Evolutionary conservation across 192 early-diverging fungal species (phyloP), one percentile per base, ranked within the genome.

Genomic region (Gryganskiella cystojenkinii): DNA sequence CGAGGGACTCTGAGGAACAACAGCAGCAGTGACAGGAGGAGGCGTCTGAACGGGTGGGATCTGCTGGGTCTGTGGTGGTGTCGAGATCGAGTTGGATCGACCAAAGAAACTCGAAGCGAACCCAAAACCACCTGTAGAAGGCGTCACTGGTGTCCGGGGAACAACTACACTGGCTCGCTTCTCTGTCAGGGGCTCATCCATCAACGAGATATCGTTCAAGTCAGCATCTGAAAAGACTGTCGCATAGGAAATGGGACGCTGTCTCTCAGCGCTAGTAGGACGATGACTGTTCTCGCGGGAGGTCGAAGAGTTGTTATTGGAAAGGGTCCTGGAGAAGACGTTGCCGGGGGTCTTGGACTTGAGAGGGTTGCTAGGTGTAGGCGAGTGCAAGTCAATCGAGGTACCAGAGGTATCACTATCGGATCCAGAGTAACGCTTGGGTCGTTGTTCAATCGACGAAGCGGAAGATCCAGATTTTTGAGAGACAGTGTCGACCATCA

Each of bases 171-270:
- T 75, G 28, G 51, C 63, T 25, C 64, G 67, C 22, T 80, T 68
- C 13, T 55, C 74, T 31, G 25, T 59, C 34, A 44, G 1, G 7
- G 65, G 49, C 19, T 83, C 82, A 57, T 83, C 82, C 59, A 71
- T 49, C 8, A 83, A 51, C 47, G 79, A 80, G 44, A 83, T 70
- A 52, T 83, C 82, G 42, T 80, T 83, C 47, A 83, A 34, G 51
- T 83, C 78, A 27, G 82, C 78, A 64, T 80, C 79, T 8, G 74
- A 78, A 64, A 78, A 78, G 5, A 78, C 74, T 2, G 74, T 78
- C 6, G 74, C 65, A 27, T 78, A 78, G 7, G 74, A 78, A 43
- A 69, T 69, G 47, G 74, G 74, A 9, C 74, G 66, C 17, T 47
- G 55, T 31, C 57, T 78, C 30, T 78, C 74, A 1, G 33, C 11